Base-by-base conservation (phyloP, 345 rosid genomes). In the Eucalyptus sp. region DNA sequence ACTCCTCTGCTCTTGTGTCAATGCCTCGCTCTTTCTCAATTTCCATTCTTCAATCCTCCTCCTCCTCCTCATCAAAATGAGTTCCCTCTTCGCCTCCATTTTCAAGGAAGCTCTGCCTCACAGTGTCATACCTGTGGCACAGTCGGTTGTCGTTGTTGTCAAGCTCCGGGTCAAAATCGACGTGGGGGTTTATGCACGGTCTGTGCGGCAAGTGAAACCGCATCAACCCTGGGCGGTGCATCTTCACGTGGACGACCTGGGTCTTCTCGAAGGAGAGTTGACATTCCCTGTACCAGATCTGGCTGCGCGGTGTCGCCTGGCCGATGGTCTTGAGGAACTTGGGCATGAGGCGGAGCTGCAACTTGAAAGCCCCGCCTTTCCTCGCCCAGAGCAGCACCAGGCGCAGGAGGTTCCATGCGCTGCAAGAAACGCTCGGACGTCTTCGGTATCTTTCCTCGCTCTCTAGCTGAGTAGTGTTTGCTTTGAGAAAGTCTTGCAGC, bases 211-310 rank as follows among this genome's bases (percentile, higher is more conserved):
- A 93, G 48, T 76, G 83, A 37, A 20, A 76, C 54, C 96, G 91
- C 96, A 94, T 91, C 56, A 95, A 95, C 54, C 94, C 87, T 0
- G 94, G 97, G 46, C 94, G 91, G 90, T 92, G 90, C 93, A 94
- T 96, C 93, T 93, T 96, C 88, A 92, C 91, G 33, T 94, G 94
- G 92, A 96, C 93, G 43, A 96, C 89, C 10, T 98, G 97, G 2
- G 99, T 97, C 88, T 95, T 91, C 51, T 97, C 96, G 62, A 98
- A 98, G 12, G 99, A 95, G 80, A 98, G 96, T 94, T 97, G 91
- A 3, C 95, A 95, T 89, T 96, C 97, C 44, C 94, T 90, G 13
- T 92, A 93, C 88, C 88, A 89, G 48, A 90, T 41, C 5, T 87
- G 95, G 86, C 88, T 89, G 18, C 89, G 66, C 4, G 25, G 58